Evolutionary conservation across 495 filamentous ascomycete genomes (phyloP).

Genomic region (Neurospora sp.): DNA sequence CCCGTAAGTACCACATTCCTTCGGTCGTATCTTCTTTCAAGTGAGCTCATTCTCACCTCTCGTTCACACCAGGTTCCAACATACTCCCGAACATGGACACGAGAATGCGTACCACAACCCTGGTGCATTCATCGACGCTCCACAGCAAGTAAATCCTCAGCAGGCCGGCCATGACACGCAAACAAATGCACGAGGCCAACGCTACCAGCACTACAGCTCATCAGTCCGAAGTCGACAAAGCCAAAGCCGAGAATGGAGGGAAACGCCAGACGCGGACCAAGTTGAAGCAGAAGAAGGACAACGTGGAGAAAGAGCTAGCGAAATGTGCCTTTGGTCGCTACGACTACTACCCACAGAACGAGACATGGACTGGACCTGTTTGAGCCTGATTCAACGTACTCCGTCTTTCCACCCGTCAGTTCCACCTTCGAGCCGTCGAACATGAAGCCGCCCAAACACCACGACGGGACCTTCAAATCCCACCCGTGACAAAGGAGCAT

Average conservation of each 20-base stretch:
- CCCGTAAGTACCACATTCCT: neutral
- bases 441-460: neutral
- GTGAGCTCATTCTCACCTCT: neutral
- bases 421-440: too few relatives aligned
- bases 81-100: neutral
- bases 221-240: too few relatives aligned
- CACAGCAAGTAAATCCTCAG: slow-evolving; percentile 12
- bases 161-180: slow-evolving; percentile 10
- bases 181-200: neutral
- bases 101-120: slow-evolving; percentile 13
- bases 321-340: slow-evolving; percentile 5
- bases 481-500: slow-evolving; percentile 15
- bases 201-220: too few relatives aligned
- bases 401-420: slow-evolving; percentile 1
- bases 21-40: neutral
- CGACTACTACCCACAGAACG: slow-evolving; percentile 8
- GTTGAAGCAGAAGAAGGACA: too few relatives aligned
- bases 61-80: neutral
- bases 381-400: slow-evolving; percentile 5
- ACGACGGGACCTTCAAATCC: neutral
- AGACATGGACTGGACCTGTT: slow-evolving; percentile 11
- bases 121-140: slow-evolving; percentile 9
- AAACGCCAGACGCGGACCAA: too few relatives aligned
- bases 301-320: too few relatives aligned
- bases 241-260: too few relatives aligned